Conservation (phyloP, 805 yeast species). For the Candida xyloterini region DNA sequence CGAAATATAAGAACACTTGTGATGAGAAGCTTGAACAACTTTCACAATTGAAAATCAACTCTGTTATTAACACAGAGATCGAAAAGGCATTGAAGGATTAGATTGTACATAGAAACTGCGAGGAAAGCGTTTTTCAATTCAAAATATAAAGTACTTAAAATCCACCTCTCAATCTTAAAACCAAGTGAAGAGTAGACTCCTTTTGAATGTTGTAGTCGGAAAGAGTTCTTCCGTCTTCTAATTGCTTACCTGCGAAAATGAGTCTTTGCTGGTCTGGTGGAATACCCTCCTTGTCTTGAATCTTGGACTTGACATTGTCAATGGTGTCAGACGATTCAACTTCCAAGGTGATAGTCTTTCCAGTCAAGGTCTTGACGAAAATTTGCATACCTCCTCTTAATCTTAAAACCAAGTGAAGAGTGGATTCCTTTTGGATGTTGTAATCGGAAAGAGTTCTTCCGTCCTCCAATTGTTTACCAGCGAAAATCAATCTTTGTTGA, state of each 20-base stretch:
- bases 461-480: conserved; percentile 44
- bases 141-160: conserved; percentile 33
- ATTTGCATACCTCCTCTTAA: conserved; percentile 70
- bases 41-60: conserved; percentile 39
- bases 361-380: conserved; percentile 86
- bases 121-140: not conserved
- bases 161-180: conserved; percentile 96
- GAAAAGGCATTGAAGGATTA: conserved; percentile 18
- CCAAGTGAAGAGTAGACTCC: conserved; percentile 67
- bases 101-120: conserved; percentile 3
- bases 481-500: conserved; percentile 41
- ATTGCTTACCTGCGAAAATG: conserved; percentile 46
- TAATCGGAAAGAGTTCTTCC: conserved; percentile 95
- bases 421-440: conserved; percentile 43
- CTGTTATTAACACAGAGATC: conserved; percentile 43
- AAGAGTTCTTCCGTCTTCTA: conserved; percentile 81
- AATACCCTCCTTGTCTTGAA: conserved; percentile 43
- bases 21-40: conserved; percentile 33
- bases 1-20: conserved; percentile 46
- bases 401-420: conserved; percentile 36
- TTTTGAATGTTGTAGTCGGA: conserved; percentile 69
- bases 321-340: conserved; percentile 45
- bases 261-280: conserved; percentile 46
- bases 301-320: conserved; percentile 43
- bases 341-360: conserved; percentile 77